phyloP scores from a whole-genome alignment of 164 flowering plant genomes.

The Liquidambar formosana region DNA sequence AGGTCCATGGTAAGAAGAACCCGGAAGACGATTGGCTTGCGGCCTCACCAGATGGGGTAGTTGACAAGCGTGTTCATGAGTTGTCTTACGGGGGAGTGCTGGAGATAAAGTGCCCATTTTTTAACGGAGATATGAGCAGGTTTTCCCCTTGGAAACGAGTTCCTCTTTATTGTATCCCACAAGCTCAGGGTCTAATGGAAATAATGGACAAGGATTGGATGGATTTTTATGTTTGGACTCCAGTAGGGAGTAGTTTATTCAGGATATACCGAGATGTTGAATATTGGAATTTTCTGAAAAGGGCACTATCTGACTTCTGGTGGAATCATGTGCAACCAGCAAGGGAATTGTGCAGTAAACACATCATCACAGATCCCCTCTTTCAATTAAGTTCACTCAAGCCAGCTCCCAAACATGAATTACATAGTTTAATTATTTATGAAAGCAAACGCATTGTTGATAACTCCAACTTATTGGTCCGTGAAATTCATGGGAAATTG shows the following conservation, averaged over 20 bases:
- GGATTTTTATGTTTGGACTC: conserved; percentile 76
- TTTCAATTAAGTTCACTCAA: conserved; percentile 29
- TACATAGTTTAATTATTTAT: conserved; percentile 26
- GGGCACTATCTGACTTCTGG: conserved; percentile 70
- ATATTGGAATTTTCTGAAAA: conserved; percentile 51
- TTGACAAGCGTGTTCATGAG: conserved; percentile 33
- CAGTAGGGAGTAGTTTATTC: conserved; percentile 64
- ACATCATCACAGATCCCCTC: conserved; percentile 37
- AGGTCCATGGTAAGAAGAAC: too few relatives aligned
- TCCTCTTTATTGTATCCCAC: too few relatives aligned
- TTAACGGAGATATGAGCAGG: conserved; percentile 41
- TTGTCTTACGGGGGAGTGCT: conserved; percentile 53
- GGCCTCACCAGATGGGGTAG: conserved; percentile 69
- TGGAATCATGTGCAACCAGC: conserved; percentile 71
- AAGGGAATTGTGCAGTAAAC: conserved; percentile 35
- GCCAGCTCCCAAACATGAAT: too few relatives aligned
- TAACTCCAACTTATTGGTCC: conserved; percentile 30
- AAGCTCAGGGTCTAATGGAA: conserved; percentile 78
- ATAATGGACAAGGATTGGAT: conserved; percentile 71
- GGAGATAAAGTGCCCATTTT: conserved; percentile 67
- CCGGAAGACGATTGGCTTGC: too few relatives aligned
- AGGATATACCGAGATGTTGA: conserved; percentile 46
- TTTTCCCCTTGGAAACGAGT: conserved; percentile 51
- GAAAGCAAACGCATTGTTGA: conserved; percentile 37
- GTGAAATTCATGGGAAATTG: conserved; percentile 40